phyloP scores from a whole-genome alignment of 2,329 filamentous ascomycete genomes.

The Trichoderma koningii region DNA sequence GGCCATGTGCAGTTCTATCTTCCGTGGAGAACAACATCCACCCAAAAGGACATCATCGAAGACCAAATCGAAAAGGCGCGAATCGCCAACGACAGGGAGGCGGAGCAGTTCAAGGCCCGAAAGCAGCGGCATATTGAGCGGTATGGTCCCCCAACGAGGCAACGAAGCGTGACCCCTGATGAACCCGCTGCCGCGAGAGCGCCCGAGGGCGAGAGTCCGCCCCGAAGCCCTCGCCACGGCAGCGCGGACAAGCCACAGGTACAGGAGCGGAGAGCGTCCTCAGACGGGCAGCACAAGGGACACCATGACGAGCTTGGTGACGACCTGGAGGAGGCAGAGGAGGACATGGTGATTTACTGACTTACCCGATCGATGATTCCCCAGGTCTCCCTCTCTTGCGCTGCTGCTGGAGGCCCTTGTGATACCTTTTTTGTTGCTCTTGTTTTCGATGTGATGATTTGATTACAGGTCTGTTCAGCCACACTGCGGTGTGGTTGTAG shows the following conservation, averaged over 20 bases:
- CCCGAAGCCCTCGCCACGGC: constrained; percentile 19
- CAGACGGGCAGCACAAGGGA: constrained; percentile 43
- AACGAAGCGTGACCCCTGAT: constrained; percentile 37
- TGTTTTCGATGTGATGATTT: neutral
- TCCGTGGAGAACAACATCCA: constrained; percentile 72
- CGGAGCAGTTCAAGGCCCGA: constrained; percentile 59
- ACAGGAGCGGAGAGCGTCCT: constrained; percentile 4
- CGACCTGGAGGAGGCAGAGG: constrained; percentile 79
- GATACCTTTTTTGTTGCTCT: constrained; percentile 10
- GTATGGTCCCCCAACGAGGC: constrained; percentile 32
- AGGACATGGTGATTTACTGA: constrained; percentile 90
- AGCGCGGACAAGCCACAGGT: neutral
- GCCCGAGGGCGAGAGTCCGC: constrained; percentile 26
- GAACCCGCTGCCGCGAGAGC: constrained; percentile 33
- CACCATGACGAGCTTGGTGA: constrained; percentile 72
- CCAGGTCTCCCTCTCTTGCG: neutral
- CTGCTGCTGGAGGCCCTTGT: constrained; percentile 2
- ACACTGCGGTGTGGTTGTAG: neutral
- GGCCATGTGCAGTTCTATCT: constrained; percentile 70
- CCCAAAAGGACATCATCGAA: constrained; percentile 71
- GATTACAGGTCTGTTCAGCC: neutral
- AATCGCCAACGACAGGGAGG: constrained; percentile 64
- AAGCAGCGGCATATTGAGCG: constrained; percentile 45
- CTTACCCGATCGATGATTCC: constrained; percentile 12
- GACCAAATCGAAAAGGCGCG: constrained; percentile 69